These are phyloP conservation scores for Amanita pallidorosea DNA, from an alignment of 768 basidiomycete species.

Conservation along the genomic window DNA sequence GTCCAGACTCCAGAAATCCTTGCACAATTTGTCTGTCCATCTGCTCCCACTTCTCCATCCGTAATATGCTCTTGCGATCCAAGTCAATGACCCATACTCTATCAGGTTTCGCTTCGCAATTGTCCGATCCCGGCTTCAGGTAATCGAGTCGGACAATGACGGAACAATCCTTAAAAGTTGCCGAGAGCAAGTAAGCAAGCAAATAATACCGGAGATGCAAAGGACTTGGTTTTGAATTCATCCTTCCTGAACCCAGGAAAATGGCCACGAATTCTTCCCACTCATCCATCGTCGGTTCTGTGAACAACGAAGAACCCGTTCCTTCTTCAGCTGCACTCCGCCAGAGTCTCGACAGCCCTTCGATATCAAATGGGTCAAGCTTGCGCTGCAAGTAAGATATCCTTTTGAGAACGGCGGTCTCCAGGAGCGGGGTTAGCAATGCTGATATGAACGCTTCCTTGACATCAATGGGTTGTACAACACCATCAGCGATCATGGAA, in stretches of 20 bases:
- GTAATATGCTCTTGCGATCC: constrained; percentile 64
- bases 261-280: constrained; percentile 53
- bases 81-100: constrained; percentile 73
- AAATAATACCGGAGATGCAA: constrained; percentile 49
- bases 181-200: constrained; percentile 76
- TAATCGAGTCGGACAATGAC: constrained; percentile 26
- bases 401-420: constrained; percentile 39
- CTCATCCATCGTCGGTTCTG: constrained; percentile 51
- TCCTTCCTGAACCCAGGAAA: constrained; percentile 29
- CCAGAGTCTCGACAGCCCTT: constrained; percentile 54
- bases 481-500: constrained; percentile 15
- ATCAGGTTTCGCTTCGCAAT: constrained; percentile 9
- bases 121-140: constrained; percentile 10
- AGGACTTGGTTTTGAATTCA: constrained; percentile 24
- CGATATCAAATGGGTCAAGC: constrained; percentile 79
- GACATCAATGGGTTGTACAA: constrained; percentile 10
- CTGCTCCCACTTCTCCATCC: constrained; percentile 60
- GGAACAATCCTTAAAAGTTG: constrained; percentile 97
- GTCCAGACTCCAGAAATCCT: background rate
- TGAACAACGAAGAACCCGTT: background rate
- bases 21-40: constrained; percentile 54
- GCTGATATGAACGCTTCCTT: constrained; percentile 40
- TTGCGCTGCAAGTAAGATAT: constrained; percentile 58
- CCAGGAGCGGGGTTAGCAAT: constrained; percentile 36
- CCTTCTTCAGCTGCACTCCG: background rate